phyloP scores from a whole-genome alignment of 257 asterid genomes.

The Paraleonurus japonicus region DNA sequence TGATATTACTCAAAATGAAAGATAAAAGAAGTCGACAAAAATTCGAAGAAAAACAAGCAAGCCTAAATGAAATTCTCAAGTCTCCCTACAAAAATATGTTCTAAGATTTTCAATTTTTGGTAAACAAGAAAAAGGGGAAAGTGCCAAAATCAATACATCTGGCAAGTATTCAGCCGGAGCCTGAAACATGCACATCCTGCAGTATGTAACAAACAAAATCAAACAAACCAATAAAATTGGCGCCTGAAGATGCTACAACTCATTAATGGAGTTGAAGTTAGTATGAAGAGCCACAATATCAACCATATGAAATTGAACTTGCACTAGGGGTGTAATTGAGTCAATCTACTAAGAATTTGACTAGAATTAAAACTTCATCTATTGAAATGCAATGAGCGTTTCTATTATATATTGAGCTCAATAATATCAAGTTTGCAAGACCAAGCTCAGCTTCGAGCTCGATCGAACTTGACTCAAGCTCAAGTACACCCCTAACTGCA shows the following conservation, averaged over 20 bases:
- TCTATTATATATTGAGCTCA: neutral
- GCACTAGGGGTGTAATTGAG: neutral
- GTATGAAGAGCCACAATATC: neutral
- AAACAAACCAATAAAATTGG: neutral
- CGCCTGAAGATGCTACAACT: neutral
- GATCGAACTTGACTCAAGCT: neutral
- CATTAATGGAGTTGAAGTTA: neutral
- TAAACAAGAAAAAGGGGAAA: constrained; percentile 1
- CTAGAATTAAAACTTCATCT: neutral
- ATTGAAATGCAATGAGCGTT: too few relatives aligned
- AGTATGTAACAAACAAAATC: constrained; percentile 11
- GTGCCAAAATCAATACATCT: constrained; percentile 3
- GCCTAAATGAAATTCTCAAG: constrained; percentile 11
- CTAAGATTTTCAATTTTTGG: constrained; percentile 3
- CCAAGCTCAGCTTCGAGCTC: neutral
- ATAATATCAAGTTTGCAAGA: neutral
- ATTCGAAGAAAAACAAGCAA: neutral
- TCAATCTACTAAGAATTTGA: neutral
- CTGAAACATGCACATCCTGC: constrained; percentile 21
- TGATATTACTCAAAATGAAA: neutral
- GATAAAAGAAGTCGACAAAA: neutral
- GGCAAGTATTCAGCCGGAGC: neutral
- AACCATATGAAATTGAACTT: neutral
- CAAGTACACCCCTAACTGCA: neutral
- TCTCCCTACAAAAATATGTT: constrained; percentile 17